Conservation (phyloP, 2,329 filamentous ascomycete genomes). For the Onygenales sp. region DNA sequence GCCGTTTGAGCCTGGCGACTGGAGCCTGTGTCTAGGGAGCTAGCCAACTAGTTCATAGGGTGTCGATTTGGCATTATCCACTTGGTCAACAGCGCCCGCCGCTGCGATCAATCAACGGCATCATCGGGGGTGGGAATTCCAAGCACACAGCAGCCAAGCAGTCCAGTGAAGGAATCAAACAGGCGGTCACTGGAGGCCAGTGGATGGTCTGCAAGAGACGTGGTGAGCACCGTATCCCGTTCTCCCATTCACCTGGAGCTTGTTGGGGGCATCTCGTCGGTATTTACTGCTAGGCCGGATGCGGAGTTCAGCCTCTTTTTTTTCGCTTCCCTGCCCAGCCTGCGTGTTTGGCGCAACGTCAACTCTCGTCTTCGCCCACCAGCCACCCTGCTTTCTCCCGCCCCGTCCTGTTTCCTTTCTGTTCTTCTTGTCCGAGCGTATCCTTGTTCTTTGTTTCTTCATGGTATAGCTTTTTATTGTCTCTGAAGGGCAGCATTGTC, state of each 20-base stretch:
- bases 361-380: neutral
- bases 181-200: neutral
- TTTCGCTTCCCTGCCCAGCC: neutral
- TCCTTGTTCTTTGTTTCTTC: neutral
- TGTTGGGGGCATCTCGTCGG: neutral
- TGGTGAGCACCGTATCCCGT: neutral
- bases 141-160: neutral
- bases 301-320: constrained; percentile 3
- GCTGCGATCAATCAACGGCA: neutral
- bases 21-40: too few relatives aligned
- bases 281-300: neutral
- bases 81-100: neutral
- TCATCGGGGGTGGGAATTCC: neutral
- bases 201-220: neutral
- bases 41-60: neutral
- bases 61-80: constrained; percentile 1
- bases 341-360: neutral
- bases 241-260: neutral
- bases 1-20: neutral
- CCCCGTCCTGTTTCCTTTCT: neutral
- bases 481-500: neutral
- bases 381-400: neutral
- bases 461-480: neutral
- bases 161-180: neutral
- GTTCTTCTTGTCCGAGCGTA: neutral